Evolutionary conservation across 495 filamentous ascomycete species (phyloP), one percentile per base, ranked within the genome.

Genomic region (Lentithecium fluviatile): DNA sequence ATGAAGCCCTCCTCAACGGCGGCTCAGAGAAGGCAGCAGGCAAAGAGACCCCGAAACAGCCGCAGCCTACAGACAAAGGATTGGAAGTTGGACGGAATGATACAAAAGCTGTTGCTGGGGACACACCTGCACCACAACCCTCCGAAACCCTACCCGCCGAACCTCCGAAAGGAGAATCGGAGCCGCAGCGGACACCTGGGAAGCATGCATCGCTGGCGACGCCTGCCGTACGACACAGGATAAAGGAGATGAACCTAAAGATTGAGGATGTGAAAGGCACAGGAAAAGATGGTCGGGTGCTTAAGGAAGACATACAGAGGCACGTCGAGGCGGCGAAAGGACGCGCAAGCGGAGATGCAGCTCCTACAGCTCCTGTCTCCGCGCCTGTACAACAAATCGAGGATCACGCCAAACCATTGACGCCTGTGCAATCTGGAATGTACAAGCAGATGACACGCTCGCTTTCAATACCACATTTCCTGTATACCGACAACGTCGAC

Each of bases 391-490:
- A 65, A 52, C 42, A 52, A 37, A 45, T 52, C 23, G 76, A 78
- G 32, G 95, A 97, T 67, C 83, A 82, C 2, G 72, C 75, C 1
- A 74, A 84, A 24, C 76, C 82, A 53, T 76, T 99, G 19, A 88
- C 89, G 3, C 84, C 83, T 24, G 88, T 89, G 25, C 94, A 97
- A 76, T 77, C 81, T 19, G 86, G 89, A 69, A 99, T 99, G 95
- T 97, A 96, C 83, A 96, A 94, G 74, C 83, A 84, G n/a, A 99
- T 99, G 95, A 97, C 93, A 20, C 83, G 84, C 42, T 95, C 91
- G 17, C 79, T 99, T 62, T 82, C 67, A 46, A 97, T 93, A 61
- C 95, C 94, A 0, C 95, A 97, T 73, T 95, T 99, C 72, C 82
- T 96, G 47, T 99, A 90, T 73, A 85, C 89, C 12, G 89, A 96